A percentile compares a stretch with the other conserved stretches of the same genome.
These are phyloP conservation scores for Venturia nashicola DNA, from an alignment of 2,329 filamentous ascomycete species.

Conservation along the genomic window DNA sequence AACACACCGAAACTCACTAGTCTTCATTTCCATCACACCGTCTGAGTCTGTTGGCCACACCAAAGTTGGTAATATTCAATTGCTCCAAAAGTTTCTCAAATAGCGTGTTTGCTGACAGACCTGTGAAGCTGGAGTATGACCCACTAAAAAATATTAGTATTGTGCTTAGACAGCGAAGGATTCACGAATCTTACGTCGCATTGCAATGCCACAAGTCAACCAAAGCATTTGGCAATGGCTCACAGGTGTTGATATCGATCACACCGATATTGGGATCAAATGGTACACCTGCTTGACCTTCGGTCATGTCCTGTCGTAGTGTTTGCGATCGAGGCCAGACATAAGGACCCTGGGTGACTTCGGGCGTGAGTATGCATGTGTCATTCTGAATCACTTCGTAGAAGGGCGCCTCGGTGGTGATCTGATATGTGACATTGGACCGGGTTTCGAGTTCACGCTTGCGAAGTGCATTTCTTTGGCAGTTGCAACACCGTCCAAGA, in stretches of 20 bases:
- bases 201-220: not conserved
- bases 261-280: not conserved
- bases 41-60: slow-evolving; percentile 14
- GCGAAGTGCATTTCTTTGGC: not conserved
- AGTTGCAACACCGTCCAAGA: too few species aligned
- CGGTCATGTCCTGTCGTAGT: slow-evolving; percentile 23
- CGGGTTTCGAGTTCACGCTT: not conserved
- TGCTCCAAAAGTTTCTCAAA: not conserved
- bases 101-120: not conserved
- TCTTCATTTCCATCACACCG: slow-evolving; percentile 27
- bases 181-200: too few species aligned
- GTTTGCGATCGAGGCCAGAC: slow-evolving; percentile 15
- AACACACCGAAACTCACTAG: slow-evolving; percentile 21
- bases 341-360: slow-evolving; percentile 43
- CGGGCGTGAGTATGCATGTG: slow-evolving; percentile 37
- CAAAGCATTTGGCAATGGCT: not conserved
- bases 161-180: too few species aligned
- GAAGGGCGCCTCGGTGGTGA: slow-evolving; percentile 5
- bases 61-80: not conserved
- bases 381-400: slow-evolving; percentile 12
- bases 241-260: not conserved
- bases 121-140: not conserved
- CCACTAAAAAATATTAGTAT: not conserved
- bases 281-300: slow-evolving; percentile 20
- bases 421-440: not conserved